A percentile compares a stretch with the other conserved stretches of the same genome.
These are phyloP conservation scores for Alternaria atra DNA, from an alignment of 2,329 filamentous ascomycete species.

Conservation along the genomic window DNA sequence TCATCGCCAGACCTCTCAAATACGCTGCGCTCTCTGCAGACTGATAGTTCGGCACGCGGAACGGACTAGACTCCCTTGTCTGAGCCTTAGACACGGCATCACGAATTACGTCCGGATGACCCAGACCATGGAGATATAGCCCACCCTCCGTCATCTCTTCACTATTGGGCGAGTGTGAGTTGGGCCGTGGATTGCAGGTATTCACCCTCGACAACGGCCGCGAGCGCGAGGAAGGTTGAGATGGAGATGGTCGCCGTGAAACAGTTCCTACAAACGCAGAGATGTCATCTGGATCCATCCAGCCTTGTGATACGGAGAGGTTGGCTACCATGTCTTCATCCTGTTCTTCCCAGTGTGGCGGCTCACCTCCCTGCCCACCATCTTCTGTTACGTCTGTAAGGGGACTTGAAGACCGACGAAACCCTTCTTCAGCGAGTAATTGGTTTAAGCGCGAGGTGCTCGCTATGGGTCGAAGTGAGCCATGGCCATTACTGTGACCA, in stretches of 20 bases:
- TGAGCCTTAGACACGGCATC: not conserved
- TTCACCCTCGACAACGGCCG: not conserved
- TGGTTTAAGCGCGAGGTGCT: constrained; percentile 16
- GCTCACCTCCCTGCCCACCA: not conserved
- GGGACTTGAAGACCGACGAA: not conserved
- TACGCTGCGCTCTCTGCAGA: not conserved
- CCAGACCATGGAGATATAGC: constrained; percentile 5
- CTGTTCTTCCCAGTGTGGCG: not conserved
- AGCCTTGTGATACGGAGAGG: not conserved
- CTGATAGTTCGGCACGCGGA: not conserved
- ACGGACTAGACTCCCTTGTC: not conserved
- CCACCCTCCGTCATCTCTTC: not conserved
- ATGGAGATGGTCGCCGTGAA: not conserved
- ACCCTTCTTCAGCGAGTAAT: not conserved
- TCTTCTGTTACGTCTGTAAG: constrained; percentile 5
- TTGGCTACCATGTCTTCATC: constrained; percentile 1
- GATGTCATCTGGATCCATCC: constrained; percentile 6
- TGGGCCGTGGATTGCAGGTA: not conserved
- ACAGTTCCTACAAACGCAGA: constrained; percentile 2
- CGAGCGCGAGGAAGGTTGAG: not conserved
- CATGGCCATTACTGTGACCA: not conserved
- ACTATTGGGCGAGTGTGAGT: not conserved
- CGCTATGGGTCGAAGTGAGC: constrained; percentile 16
- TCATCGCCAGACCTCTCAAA: not conserved
- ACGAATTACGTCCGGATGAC: not conserved